Evolutionary conservation across 75 land plant species (phyloP), one percentile per base, ranked within the genome.

Genomic region (Cryptomeria japonica): DNA sequence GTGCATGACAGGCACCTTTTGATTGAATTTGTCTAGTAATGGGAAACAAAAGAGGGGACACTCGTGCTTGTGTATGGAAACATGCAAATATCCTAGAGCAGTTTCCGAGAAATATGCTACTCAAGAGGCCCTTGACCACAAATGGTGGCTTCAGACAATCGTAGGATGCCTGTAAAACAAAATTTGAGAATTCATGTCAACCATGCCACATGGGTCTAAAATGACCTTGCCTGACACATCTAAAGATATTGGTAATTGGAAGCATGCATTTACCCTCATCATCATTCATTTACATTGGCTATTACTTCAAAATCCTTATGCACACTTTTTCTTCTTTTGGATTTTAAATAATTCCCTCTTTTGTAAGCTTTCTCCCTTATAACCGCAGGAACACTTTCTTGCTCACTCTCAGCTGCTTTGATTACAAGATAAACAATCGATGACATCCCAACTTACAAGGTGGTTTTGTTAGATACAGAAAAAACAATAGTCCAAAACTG

Each of bases 61-160:
- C 86, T 84, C 68, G 86, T 84, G 86, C 86, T 47, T 84, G 22
- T 84, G 86, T 84, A 84, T 84, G 86, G 86, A 53, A 49, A 84
- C 86, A 84, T 84, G 86, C 58, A 84, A 84, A 84, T 55, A 84
- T 84, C 58, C 47, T 49, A 37, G 64, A 84, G 38, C 68, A 16
- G 25, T 84, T 55, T 84, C 64, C 86, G 38, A 84, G 86, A 84
- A 49, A 84, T 84, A 28, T 84, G 58, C 86, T 84, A 56, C 58
- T 53, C 39, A 53, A 51, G 58, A 37, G 64, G 22, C 41, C 64
- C 28, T 55, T 56, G 64, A 82, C 84, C 84, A 41, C 51, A 82
- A 82, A 82, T 82, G 49, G 47, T 80, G 83, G 49, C 49, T 80
- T 44, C 31, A 80, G 47, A 80, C 39, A 80, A 46, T 80, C 83